Evolutionary conservation across 2,329 filamentous ascomycete genomes (phyloP).

Genomic region (Acephala macrosclerotiorum): DNA sequence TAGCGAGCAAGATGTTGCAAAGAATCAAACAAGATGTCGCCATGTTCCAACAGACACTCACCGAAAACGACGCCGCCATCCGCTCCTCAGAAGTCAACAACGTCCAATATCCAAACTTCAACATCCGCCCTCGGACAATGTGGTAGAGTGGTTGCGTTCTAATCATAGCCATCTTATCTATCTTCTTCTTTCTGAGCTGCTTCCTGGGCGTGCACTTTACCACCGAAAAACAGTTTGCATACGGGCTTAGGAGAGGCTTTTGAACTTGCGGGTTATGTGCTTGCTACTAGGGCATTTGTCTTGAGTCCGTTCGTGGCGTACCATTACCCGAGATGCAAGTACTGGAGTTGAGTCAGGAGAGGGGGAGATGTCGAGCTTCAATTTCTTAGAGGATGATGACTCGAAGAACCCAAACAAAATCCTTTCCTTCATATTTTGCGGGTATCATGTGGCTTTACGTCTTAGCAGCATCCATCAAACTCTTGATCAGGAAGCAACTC

Average conservation of each 20-base stretch:
- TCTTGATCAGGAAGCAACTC: no score
- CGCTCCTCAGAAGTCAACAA: no score
- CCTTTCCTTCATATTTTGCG: no score
- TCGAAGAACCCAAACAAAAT: no score
- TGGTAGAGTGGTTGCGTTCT: neutral
- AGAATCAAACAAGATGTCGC: no score
- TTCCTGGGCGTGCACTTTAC: neutral
- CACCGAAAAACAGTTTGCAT: neutral
- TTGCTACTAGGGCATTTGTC: conserved; percentile 13
- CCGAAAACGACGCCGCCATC: no score
- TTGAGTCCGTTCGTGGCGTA: conserved; percentile 2
- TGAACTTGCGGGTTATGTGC: conserved; percentile 5
- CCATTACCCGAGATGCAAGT: conserved; percentile 6
- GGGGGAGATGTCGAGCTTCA: neutral
- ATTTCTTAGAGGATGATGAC: neutral
- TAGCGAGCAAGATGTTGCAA: no score
- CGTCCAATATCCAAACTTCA: no score
- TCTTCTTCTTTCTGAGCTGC: neutral
- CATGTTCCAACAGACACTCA: no score
- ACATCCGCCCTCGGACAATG: neutral
- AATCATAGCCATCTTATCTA: neutral
- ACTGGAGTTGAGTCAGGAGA: neutral
- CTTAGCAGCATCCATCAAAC: no score
- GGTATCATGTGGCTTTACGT: no score
- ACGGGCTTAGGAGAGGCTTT: conserved; percentile 12